Percentiles rank a stretch among this genome's conserved stretches.
These are phyloP conservation scores for Poa pratensis DNA, from an alignment of 176 grass and related monocot species.

Conservation along the genomic window DNA sequence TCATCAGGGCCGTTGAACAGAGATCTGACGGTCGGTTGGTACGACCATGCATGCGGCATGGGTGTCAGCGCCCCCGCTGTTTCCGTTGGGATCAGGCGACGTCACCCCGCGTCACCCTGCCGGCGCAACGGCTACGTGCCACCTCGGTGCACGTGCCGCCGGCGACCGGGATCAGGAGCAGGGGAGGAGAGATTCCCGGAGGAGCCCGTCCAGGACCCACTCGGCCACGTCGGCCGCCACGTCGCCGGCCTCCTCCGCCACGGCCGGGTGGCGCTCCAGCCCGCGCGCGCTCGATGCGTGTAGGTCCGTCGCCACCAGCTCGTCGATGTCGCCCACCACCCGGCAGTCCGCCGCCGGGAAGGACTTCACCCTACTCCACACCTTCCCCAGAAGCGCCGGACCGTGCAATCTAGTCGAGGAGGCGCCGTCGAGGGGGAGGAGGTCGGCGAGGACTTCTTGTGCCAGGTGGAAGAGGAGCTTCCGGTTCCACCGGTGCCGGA, in stretches of 20 bases:
- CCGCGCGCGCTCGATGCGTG: slow-evolving; percentile 12
- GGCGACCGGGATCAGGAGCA: background rate
- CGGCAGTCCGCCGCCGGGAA: slow-evolving; percentile 69
- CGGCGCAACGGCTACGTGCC: background rate
- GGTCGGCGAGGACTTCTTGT: slow-evolving; percentile 59
- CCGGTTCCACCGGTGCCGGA: slow-evolving; percentile 81
- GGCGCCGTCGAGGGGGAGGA: background rate
- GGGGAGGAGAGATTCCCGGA: slow-evolving; percentile 43
- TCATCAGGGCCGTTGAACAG: slow-evolving; percentile 12
- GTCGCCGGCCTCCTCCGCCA: slow-evolving; percentile 49
- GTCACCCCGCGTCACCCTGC: slow-evolving; percentile 1
- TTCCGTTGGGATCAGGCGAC: slow-evolving; percentile 49
- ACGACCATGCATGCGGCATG: background rate
- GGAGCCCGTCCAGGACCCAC: slow-evolving; percentile 57
- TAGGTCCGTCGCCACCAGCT: slow-evolving; percentile 62
- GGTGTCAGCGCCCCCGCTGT: slow-evolving; percentile 38
- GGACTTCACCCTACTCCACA: slow-evolving; percentile 47
- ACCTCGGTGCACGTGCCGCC: slow-evolving; percentile 15
- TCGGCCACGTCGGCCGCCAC: slow-evolving; percentile 63
- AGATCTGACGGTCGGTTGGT: slow-evolving; percentile 27
- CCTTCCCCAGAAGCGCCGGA: slow-evolving; percentile 29
- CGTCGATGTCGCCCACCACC: slow-evolving; percentile 75
- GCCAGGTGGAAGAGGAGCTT: slow-evolving; percentile 81
- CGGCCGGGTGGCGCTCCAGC: slow-evolving; percentile 46
- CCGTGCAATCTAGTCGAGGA: too few relatives aligned